A percentile compares a stretch with the other conserved stretches of the same genome.
Conservation (phyloP, 768 basidiomycete species). For the Termitomyces bulborhizus region DNA sequence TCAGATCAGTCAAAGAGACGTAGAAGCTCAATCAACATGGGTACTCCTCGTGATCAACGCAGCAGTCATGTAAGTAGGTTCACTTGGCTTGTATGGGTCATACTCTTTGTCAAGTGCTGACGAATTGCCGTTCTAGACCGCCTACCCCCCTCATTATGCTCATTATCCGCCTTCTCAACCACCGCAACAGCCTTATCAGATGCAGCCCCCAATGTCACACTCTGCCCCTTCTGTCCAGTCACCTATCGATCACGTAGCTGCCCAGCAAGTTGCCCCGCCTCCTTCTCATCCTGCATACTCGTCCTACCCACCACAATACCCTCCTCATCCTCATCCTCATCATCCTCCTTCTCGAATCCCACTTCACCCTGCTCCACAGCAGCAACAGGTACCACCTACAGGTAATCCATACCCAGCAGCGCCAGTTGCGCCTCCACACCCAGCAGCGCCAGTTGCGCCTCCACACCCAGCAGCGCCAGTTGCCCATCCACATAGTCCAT, state of each 20-base stretch:
- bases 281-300: constrained; percentile 29
- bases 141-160: constrained; percentile 38
- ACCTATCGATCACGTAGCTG: constrained; percentile 38
- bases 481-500: constrained; percentile 34
- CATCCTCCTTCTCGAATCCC: constrained; percentile 17
- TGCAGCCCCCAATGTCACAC: constrained; percentile 23
- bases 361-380: constrained; percentile 24
- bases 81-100: background rate
- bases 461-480: constrained; percentile 40
- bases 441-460: constrained; percentile 36
- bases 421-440: constrained; percentile 35
- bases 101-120: constrained; percentile 1
- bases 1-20: constrained; percentile 35
- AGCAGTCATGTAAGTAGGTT: constrained; percentile 40
- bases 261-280: constrained; percentile 29
- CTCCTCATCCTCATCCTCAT: constrained; percentile 11
- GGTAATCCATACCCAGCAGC: constrained; percentile 42
- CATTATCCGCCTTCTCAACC: constrained; percentile 33
- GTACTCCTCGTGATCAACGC: constrained; percentile 38
- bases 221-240: constrained; percentile 20
- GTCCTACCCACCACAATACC: constrained; percentile 26
- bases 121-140: constrained; percentile 18
- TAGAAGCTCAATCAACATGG: constrained; percentile 31
- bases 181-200: constrained; percentile 25
- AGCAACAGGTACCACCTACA: constrained; percentile 29